Conservation (phyloP, 2,329 filamentous ascomycete species). For the Ophiostoma sp. region DNA sequence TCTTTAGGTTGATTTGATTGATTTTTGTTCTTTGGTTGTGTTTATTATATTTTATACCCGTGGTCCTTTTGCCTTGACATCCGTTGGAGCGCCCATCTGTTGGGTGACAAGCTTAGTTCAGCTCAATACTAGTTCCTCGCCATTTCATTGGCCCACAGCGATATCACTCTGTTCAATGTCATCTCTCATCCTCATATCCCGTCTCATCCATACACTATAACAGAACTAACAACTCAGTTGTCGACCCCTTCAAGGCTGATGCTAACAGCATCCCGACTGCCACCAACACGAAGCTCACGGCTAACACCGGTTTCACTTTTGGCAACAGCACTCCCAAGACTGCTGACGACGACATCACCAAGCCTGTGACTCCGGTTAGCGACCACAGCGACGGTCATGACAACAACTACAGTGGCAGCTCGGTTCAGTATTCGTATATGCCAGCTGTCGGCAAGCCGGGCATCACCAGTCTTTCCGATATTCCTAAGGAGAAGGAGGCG, state of each 20-base stretch:
- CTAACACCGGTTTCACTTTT: not conserved
- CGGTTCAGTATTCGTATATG: not conserved
- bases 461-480: not conserved
- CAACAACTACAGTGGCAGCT: not conserved
- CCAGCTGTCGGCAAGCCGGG: not conserved
- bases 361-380: slow-evolving; percentile 20
- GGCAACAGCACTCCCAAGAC: not conserved
- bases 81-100: not conserved
- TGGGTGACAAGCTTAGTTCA: not conserved
- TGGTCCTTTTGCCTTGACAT: not conserved
- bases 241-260: not conserved
- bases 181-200: not conserved
- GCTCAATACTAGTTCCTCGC: not conserved
- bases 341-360: slow-evolving; percentile 12
- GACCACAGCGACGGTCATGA: slow-evolving; percentile 4
- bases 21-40: not conserved
- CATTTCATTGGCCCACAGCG: not conserved
- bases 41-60: not conserved
- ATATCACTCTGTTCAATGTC: not conserved
- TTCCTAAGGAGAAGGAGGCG: not conserved
- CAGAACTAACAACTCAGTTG: not conserved
- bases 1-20: not conserved
- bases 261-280: not conserved
- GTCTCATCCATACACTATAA: not conserved
- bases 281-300: not conserved